Evolutionary conservation across 371 early-diverging fungal genomes (phyloP).

Genomic region (Syncephalis plumigaleata): DNA sequence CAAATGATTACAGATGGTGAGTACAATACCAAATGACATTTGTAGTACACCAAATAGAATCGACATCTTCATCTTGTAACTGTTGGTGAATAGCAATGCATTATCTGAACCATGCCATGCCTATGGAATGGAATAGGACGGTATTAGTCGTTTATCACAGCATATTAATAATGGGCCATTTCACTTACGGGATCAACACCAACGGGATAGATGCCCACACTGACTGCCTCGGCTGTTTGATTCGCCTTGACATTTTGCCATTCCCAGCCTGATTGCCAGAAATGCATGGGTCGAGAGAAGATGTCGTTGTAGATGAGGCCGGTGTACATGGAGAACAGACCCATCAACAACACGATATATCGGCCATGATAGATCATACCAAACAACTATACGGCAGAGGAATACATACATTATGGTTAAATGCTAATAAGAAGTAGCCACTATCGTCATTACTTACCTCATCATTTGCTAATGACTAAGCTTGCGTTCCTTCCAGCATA

Average conservation of each 20-base stretch:
- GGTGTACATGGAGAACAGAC: constrained; percentile 91
- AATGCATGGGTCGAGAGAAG: constrained; percentile 66
- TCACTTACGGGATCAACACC: constrained; percentile 49
- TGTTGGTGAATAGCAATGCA: constrained; percentile 89
- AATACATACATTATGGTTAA: too few species aligned
- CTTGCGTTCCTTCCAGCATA: constrained; percentile 66
- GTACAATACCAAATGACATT: constrained; percentile 90
- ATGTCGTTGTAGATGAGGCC: constrained; percentile 98
- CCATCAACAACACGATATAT: constrained; percentile 96
- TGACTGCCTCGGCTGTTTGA: constrained; percentile 17
- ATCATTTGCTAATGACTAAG: constrained; percentile 46
- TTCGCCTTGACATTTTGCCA: constrained; percentile 27
- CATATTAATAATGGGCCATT: neutral
- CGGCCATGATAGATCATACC: constrained; percentile 89
- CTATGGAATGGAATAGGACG: neutral
- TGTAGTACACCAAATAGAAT: constrained; percentile 96
- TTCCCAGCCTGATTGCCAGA: constrained; percentile 73
- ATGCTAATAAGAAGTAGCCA: neutral
- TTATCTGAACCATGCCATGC: constrained; percentile 94
- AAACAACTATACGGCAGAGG: constrained; percentile 37
- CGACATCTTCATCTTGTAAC: constrained; percentile 99
- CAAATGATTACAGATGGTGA: constrained; percentile 79
- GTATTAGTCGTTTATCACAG: neutral
- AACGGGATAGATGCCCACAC: constrained; percentile 38
- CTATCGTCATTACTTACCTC: constrained; percentile 31